Base-by-base conservation (phyloP, 1,284 basidiomycete species). In the Rhodotorula sp. region DNA sequence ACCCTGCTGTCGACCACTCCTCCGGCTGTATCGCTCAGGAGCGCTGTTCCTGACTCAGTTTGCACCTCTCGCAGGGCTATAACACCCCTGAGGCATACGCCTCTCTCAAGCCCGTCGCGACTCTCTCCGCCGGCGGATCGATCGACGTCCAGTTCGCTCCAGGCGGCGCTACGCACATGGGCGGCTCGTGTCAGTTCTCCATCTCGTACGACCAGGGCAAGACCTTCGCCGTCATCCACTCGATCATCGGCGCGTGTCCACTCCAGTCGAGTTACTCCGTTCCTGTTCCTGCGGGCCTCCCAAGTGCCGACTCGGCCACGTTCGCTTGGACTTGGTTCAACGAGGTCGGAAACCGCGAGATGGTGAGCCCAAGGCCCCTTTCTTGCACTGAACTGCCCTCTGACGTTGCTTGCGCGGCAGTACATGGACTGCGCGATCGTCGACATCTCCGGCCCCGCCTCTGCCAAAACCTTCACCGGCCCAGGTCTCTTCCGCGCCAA, bases 281-380 rank as follows among this genome's bases (percentile, higher is more conserved):
- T 30, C 73, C 74, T 4, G 78, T 83, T 36, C 82, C 82, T 8
- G 48, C 48, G 13, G 76, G 78, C 32, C 77, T 81, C 0, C 81
- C 81, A 0, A 64, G 75, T 11, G 81, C 64, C 5, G 62, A 79
- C 15, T 76, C 81, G 39, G 82, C 81, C 9, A 67, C 82, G n/a
- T 81, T 83, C 59, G 76, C 78, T 27, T 83, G 82, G 82, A 78
- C 76, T 15, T 83, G 82, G 82, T 81, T 81, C 77, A 83, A 83
- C 63, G 19, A 51, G 29, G 32, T 70, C 36, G 72, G 60, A 24
- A 63, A 63, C 62, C 62, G 62, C 47, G 62, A 63, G 34, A 46
- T 39, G 60, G 58, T 59, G 58, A 29, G 58, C 19, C 44, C 1
- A 24, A 19, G 10, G 10, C 48, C 27, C 19, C 13, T 32, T 48